Evolutionary conservation across 306 rosid genomes (phyloP).

Genomic region (barrel medic (Medicago truncatula)): MtrunA17r5.0-ANR NC_053046.1:3906001-3906500

Average conservation of each 20-base stretch:
- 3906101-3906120: constrained; percentile 95
- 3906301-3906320: constrained; percentile 58
- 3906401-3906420: constrained; percentile 43
- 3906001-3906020: constrained; percentile 71
- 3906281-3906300: constrained; percentile 48
- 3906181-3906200: constrained; percentile 56
- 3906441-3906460: constrained; percentile 60
- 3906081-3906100: constrained; percentile 99
- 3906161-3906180: constrained; percentile 72
- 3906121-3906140: constrained; percentile 90
- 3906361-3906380: constrained; percentile 88
- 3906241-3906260: constrained; percentile 65
- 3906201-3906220: constrained; percentile 72
- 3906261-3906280: constrained; percentile 56
- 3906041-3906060: constrained; percentile 63
- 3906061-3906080: constrained; percentile 62
- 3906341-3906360: constrained; percentile 73
- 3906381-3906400: constrained; percentile 47
- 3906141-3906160: constrained; percentile 86
- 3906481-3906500: constrained; percentile 57
- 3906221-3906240: constrained; percentile 69
- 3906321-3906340: constrained; percentile 60
- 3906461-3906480: constrained; percentile 51
- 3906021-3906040: constrained; percentile 62
- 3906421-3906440: constrained; percentile 29